These are phyloP conservation scores for Aspergillus cristatus DNA, from an alignment of 495 filamentous ascomycete species.

Conservation along the genomic window DNA sequence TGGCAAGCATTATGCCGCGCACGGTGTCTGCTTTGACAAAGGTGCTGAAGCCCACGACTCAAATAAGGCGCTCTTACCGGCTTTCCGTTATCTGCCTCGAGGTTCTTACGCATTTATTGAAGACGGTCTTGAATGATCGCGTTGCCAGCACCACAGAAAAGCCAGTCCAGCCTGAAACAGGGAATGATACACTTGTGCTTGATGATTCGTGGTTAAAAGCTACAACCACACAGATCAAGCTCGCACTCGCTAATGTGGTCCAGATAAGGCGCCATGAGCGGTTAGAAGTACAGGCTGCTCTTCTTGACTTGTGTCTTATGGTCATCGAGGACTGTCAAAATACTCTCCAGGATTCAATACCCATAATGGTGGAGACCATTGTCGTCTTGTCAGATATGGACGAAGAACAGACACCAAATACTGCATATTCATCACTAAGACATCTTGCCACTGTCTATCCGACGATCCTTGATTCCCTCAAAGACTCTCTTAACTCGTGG, in stretches of 20 bases:
- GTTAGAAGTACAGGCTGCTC: conserved; percentile 56
- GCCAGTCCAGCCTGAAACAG: conserved; percentile 16
- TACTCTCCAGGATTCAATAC: conserved; percentile 60
- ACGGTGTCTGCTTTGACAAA: conserved; percentile 76
- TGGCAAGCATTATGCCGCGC: conserved; percentile 80
- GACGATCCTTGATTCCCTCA: conserved; percentile 56
- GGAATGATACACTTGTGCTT: conserved; percentile 25
- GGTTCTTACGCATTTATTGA: conserved; percentile 50
- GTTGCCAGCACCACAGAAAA: conserved; percentile 11
- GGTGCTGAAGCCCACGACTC: conserved; percentile 57
- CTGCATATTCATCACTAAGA: conserved; percentile 38
- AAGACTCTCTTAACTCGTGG: conserved; percentile 70
- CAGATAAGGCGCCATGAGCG: conserved; percentile 68
- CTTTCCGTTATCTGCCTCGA: conserved; percentile 55
- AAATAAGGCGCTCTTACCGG: conserved; percentile 52
- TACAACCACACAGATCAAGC: conserved; percentile 72
- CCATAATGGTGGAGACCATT: conserved; percentile 71
- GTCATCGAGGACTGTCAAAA: conserved; percentile 67
- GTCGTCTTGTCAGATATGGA: conserved; percentile 59
- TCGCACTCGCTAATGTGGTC: conserved; percentile 71
- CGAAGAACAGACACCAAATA: conserved; percentile 26
- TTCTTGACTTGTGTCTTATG: conserved; percentile 60
- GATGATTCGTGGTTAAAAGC: conserved; percentile 69
- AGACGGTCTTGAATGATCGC: conserved; percentile 55
- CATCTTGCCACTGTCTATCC: conserved; percentile 56